Conservation (phyloP, 257 asterid species). For the Fraxinus americana region DNA sequence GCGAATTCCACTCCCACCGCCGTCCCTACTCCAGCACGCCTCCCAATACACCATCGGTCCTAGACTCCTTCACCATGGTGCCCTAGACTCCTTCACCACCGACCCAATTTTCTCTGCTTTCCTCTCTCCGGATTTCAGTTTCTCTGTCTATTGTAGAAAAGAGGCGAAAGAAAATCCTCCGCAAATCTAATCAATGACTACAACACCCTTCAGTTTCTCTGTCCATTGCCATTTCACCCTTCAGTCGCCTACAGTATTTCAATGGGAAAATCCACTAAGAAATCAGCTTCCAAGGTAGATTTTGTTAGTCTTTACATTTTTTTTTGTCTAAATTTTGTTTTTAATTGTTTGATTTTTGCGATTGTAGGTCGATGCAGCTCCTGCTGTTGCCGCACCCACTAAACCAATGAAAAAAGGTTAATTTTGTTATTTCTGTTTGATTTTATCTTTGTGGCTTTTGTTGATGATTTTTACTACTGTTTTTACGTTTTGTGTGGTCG, state of each 20-base stretch:
- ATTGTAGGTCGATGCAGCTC: slow-evolving; percentile 33
- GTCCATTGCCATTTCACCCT: too few species aligned
- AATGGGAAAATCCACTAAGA: slow-evolving; percentile 47
- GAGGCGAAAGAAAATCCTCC: too few species aligned
- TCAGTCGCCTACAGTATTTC: background rate
- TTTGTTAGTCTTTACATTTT: background rate
- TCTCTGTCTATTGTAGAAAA: too few species aligned
- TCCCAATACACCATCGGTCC: too few species aligned
- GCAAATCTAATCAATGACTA: too few species aligned
- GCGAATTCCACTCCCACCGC: too few species aligned
- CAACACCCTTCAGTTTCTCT: too few species aligned
- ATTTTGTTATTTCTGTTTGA: background rate
- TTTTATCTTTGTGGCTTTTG: background rate
- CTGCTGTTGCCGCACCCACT: slow-evolving; percentile 26
- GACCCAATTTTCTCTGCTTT: too few species aligned
- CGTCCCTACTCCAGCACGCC: too few species aligned
- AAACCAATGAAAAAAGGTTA: slow-evolving; percentile 51
- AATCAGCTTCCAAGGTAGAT: slow-evolving; percentile 34
- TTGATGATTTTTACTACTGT: background rate
- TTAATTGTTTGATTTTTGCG: background rate
- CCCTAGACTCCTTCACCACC: too few species aligned
- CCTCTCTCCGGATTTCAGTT: too few species aligned
- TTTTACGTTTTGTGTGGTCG: background rate
- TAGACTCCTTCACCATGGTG: too few species aligned
- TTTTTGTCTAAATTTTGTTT: background rate